These are phyloP conservation scores for Plasmodium vivax DNA, from an alignment of 169 alveolate species.

Conservation along the genomic window DNA sequence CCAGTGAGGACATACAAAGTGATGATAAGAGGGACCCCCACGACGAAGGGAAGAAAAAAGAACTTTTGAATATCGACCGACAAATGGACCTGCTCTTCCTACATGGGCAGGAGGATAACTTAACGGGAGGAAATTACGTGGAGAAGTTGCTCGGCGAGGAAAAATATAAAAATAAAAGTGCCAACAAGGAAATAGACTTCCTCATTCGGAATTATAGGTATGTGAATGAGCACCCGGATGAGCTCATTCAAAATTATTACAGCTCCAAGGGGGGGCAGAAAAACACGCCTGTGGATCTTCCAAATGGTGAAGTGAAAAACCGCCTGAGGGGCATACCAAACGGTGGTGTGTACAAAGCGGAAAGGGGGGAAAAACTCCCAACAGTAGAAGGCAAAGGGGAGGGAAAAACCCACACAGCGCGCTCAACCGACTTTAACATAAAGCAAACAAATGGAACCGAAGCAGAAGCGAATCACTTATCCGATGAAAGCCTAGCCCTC, in stretches of 20 bases:
- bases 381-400: not conserved
- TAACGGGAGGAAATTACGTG: constrained; percentile 13
- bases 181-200: constrained; percentile 44
- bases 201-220: constrained; percentile 24
- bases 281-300: not conserved
- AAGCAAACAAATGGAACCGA: not conserved
- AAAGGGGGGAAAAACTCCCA: not conserved
- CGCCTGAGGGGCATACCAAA: not conserved
- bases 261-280: not conserved
- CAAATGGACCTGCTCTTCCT: constrained; percentile 30
- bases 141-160: constrained; percentile 42
- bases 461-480: not conserved
- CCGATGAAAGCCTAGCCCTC: constrained; percentile 11
- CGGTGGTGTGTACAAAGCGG: not conserved
- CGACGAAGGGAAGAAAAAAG: not conserved
- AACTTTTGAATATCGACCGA: not conserved
- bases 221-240: constrained; percentile 32
- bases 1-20: not conserved
- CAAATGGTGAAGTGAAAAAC: not conserved
- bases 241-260: constrained; percentile 9
- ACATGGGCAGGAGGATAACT: constrained; percentile 22
- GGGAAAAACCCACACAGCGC: not conserved
- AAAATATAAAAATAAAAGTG: constrained; percentile 16
- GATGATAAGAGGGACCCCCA: not conserved
- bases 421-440: not conserved